Evolutionary conservation across 768 basidiomycete species (phyloP).

Genomic region (Amyloporia xantha): DNA sequence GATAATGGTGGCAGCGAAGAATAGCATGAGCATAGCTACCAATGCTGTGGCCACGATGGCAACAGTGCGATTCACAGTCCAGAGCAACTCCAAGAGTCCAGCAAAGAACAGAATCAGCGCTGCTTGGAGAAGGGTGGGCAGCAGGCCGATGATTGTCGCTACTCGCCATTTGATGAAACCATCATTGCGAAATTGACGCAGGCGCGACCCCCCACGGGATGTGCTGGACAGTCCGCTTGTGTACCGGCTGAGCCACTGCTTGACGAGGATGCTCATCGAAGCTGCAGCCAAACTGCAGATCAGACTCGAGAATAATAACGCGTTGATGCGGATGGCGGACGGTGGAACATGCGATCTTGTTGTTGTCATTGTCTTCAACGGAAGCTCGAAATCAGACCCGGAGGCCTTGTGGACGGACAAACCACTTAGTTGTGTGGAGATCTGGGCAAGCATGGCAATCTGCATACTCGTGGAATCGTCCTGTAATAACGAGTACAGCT

Average conservation of each 20-base stretch:
- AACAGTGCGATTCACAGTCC: conserved; percentile 13
- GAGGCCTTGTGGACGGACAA: conserved; percentile 2
- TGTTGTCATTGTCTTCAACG: background rate
- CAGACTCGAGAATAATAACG: conserved; percentile 20
- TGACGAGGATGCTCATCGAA: conserved; percentile 20
- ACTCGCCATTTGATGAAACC: conserved; percentile 18
- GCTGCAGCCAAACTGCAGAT: conserved; percentile 20
- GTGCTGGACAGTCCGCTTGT: conserved; percentile 14
- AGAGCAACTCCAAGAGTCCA: conserved; percentile 17
- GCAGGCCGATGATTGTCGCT: conserved; percentile 7
- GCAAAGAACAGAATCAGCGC: conserved; percentile 17
- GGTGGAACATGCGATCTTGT: background rate
- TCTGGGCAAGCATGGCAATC: conserved; percentile 5
- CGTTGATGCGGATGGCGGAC: conserved; percentile 15
- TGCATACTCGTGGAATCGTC: conserved; percentile 3
- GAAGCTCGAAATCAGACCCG: background rate
- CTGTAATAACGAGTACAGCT: conserved; percentile 14
- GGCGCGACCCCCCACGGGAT: conserved; percentile 15
- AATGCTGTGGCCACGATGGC: conserved; percentile 8
- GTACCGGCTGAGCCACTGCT: conserved; percentile 22
- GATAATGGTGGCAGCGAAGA: conserved; percentile 3
- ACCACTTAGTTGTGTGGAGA: conserved; percentile 7
- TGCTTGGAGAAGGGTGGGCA: conserved; percentile 15
- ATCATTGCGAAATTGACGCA: conserved; percentile 20
- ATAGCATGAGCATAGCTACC: conserved; percentile 2